Evolutionary conservation across 176 grass and related monocot genomes (phyloP), one percentile per base, ranked within the genome.

Genomic region (Phragmites australis): DNA sequence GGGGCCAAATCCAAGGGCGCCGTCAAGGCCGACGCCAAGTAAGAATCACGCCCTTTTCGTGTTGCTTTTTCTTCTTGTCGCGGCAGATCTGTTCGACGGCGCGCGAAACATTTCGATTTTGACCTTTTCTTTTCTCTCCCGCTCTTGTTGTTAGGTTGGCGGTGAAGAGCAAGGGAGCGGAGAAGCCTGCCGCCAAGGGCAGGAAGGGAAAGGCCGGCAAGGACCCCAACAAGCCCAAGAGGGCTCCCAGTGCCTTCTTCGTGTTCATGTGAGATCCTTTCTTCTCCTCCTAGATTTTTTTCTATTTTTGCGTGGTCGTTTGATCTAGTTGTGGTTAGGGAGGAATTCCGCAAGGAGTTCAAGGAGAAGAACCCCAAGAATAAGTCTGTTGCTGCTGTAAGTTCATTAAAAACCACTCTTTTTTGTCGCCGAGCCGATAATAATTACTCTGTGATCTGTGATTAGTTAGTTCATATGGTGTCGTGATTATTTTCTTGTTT

Each of bases 331-430:
- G 9, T 14, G 0, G 15, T 54, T 8, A 97, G 95, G 95, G 95
- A 92, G 52, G 92, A 93, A 31, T 97, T 94, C 79, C 89, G 95
- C 72, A 94, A 97, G 83, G 80, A 85, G 74, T 97, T 90, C 83
- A 90, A 94, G 83, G 88, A 97, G 89, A 92, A 93, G 85, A 92
- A 97, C 88, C 94, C 95, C 25, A 93, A 94, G 77, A 97, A 97
- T 17, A 94, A 82, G 87, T 92, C 87, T 10, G 95, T 97, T 3
- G 86, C 92, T 26, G 94, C 85, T 32, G 94, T 97, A 83, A 82
- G 90, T 82, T 9, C 2, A 2, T 3, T 0, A 8, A 40, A 56
- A 75, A 32, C 7, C 34, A 3, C 3, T 3, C 1, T 6, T 2
- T 13, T 29, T 16, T 14, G 2, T 0, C 27, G 1, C 1, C 6